Conservation (phyloP, 495 filamentous ascomycete genomes). For the Choiromyces venosus region DNA sequence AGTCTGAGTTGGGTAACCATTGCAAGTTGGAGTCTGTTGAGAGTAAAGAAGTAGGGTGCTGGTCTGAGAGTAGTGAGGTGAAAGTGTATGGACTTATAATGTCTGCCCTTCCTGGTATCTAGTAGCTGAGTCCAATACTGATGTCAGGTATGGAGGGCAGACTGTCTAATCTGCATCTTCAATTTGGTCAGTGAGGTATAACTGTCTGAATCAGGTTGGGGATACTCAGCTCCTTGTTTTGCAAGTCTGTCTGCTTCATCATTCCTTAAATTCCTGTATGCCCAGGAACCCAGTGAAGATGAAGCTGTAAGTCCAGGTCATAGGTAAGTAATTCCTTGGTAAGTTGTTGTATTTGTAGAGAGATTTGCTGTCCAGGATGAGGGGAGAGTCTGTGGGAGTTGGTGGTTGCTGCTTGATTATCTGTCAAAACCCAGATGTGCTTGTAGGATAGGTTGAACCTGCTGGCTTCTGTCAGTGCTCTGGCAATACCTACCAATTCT, state of each 20-base stretch:
- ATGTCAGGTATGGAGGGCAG: not conserved
- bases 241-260: not conserved
- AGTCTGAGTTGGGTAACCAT: slow-evolving; percentile 9
- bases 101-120: not conserved
- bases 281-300: not conserved
- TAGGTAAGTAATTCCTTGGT: too few species aligned
- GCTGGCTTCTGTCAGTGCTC: not conserved
- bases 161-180: not conserved
- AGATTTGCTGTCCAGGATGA: not conserved
- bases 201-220: too few species aligned
- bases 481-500: too few species aligned
- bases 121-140: too few species aligned
- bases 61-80: slow-evolving; percentile 25
- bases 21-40: slow-evolving; percentile 21
- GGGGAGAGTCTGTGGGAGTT: not conserved
- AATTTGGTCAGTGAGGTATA: not conserved
- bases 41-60: slow-evolving; percentile 45
- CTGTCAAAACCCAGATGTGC: not conserved
- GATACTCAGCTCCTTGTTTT: too few species aligned
- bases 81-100: not conserved
- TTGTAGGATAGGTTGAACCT: not conserved
- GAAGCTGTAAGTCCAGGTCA: not conserved
- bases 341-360: not conserved
- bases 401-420: not conserved
- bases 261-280: not conserved